Percentiles rank a stretch among this genome's conserved stretches.
Conservation (phyloP, 129 eudicot species). For the Lactuca sativa region DNA sequence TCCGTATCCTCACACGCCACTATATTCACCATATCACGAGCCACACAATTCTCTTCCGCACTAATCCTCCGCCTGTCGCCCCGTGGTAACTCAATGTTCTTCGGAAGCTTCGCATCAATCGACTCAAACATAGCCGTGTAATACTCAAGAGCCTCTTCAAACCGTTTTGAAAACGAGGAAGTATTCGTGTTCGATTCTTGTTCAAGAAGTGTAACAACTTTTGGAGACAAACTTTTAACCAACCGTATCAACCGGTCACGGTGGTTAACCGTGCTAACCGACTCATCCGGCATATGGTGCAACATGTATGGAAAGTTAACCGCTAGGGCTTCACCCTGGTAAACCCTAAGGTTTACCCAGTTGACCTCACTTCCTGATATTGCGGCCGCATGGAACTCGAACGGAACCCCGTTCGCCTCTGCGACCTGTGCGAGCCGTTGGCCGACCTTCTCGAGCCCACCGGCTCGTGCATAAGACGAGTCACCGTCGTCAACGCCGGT, state of each 20-base stretch:
- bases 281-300: constrained; percentile 76
- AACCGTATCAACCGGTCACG: constrained; percentile 54
- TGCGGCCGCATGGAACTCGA: constrained; percentile 74
- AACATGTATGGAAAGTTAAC: constrained; percentile 60
- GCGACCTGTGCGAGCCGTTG: constrained; percentile 47
- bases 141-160: constrained; percentile 54
- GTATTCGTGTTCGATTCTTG: constrained; percentile 67
- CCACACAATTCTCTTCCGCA: constrained; percentile 61
- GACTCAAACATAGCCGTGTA: constrained; percentile 65
- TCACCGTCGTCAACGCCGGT: constrained; percentile 59
- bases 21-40: constrained; percentile 56
- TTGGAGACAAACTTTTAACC: constrained; percentile 46
- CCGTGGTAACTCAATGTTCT: constrained; percentile 34
- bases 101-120: constrained; percentile 45
- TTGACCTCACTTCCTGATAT: constrained; percentile 49
- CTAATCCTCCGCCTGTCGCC: constrained; percentile 49
- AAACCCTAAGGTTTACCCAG: constrained; percentile 35
- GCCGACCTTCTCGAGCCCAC: constrained; percentile 53
- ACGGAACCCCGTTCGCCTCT: constrained; percentile 56
- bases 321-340: constrained; percentile 59
- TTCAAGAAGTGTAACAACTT: constrained; percentile 54
- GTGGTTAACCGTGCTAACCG: constrained; percentile 55
- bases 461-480: constrained; percentile 61
- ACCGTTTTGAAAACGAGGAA: constrained; percentile 42
- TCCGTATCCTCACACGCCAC: constrained; percentile 54